A percentile compares a stretch with the other conserved stretches of the same genome.
phyloP scores from a whole-genome alignment of 108 stramenopile genomes.

The Conticribra guillardii region DNA sequence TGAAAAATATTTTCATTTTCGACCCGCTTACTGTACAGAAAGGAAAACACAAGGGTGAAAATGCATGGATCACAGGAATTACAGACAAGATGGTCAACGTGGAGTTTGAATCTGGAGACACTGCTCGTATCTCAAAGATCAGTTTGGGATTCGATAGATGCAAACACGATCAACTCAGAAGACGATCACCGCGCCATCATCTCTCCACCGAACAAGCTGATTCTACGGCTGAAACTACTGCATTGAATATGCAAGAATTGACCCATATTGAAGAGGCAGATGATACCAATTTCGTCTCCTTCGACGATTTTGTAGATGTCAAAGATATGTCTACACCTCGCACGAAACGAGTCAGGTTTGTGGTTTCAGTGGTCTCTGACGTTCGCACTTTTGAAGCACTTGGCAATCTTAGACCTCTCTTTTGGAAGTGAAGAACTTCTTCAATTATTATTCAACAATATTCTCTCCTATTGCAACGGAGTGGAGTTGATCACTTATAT shows the following conservation, averaged over 20 bases:
- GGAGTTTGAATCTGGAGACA: not conserved
- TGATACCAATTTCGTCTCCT: not conserved
- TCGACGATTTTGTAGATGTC: not conserved
- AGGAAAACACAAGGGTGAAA: not conserved
- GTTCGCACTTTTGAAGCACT: not conserved
- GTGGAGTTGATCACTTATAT: not conserved
- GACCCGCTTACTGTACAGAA: not conserved
- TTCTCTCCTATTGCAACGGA: not conserved
- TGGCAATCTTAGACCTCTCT: not conserved
- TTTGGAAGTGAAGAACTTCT: not conserved
- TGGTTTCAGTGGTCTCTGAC: not conserved
- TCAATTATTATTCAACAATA: not conserved
- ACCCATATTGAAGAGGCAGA: not conserved
- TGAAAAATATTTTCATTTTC: not conserved
- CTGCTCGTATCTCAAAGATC: not conserved
- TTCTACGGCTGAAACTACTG: not conserved
- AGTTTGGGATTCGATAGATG: not conserved
- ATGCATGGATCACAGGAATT: not conserved
- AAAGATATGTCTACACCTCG: not conserved
- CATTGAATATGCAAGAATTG: not conserved
- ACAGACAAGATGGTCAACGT: not conserved
- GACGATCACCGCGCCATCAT: not conserved
- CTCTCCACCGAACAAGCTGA: not conserved
- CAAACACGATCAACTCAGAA: not conserved
- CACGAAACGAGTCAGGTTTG: not conserved